Percentiles rank a stretch among this genome's conserved stretches.
Conservation (phyloP, 305 asterid genomes). For the Fraxinus baroniana region DNA sequence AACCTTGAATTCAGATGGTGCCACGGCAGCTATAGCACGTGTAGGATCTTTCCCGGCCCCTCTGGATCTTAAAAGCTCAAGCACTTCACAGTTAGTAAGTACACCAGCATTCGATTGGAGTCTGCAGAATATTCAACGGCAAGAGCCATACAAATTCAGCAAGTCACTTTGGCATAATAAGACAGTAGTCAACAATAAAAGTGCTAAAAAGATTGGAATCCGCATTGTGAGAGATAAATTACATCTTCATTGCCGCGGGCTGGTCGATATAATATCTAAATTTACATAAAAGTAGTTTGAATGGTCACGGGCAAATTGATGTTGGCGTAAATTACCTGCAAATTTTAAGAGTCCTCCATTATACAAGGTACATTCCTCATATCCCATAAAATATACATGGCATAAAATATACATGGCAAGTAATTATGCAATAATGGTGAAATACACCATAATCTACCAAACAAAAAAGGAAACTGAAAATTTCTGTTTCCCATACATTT, state of each 20-base stretch:
- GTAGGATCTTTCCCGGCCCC: conserved; percentile 81
- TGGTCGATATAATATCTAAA: background rate
- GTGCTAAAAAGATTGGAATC: background rate
- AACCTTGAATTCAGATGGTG: conserved; percentile 80
- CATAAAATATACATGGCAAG: background rate
- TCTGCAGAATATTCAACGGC: conserved; percentile 36
- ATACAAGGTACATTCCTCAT: background rate
- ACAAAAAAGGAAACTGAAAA: background rate
- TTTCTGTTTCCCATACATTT: background rate
- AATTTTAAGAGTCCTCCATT: conserved; percentile 3
- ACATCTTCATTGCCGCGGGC: conserved; percentile 53
- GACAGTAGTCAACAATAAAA: background rate
- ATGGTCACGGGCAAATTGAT: background rate
- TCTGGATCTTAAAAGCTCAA: conserved; percentile 68
- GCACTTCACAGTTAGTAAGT: conserved; percentile 81
- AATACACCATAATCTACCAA: background rate
- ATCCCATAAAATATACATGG: background rate
- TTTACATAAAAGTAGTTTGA: conserved; percentile 1
- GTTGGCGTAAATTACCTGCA: conserved; percentile 15
- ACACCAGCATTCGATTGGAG: conserved; percentile 53
- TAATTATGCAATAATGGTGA: background rate
- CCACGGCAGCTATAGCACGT: conserved; percentile 53
- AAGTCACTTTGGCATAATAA: background rate
- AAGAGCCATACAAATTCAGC: background rate
- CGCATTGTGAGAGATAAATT: conserved; percentile 9